phyloP scores from a whole-genome alignment of 1,139 yeast genomes.

The Hemisphaericaspora xylofermentans region DNA sequence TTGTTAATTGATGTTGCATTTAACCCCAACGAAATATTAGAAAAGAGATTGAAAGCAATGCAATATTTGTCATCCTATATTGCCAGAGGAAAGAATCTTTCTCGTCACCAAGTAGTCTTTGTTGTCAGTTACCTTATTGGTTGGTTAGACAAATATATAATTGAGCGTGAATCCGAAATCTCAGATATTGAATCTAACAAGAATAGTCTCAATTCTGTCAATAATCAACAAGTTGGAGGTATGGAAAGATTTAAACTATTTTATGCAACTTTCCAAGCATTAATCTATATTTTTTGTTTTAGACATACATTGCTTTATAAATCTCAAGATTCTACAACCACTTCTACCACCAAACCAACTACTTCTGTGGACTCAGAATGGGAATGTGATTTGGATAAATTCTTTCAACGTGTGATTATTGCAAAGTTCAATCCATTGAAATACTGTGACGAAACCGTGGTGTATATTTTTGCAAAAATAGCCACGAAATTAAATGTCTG shows the following conservation, averaged over 20 bases:
- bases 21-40: slow-evolving; percentile 61
- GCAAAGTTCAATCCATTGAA: slow-evolving; percentile 92
- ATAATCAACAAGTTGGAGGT: slow-evolving; percentile 42
- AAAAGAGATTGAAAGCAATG: slow-evolving; percentile 80
- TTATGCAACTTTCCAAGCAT: slow-evolving; percentile 90
- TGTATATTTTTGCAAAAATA: slow-evolving; percentile 87
- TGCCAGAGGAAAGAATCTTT: slow-evolving; percentile 78
- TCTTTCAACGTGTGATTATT: slow-evolving; percentile 81
- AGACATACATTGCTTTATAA: slow-evolving; percentile 63
- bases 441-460: slow-evolving; percentile 92
- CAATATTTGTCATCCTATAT: slow-evolving; percentile 90
- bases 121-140: slow-evolving; percentile 76
- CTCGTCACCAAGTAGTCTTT: slow-evolving; percentile 71
- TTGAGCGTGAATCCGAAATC: slow-evolving; percentile 81
- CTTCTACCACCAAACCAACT: slow-evolving; percentile 11
- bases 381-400: slow-evolving; percentile 82
- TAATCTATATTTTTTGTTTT: slow-evolving; percentile 89
- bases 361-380: slow-evolving; percentile 44
- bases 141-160: slow-evolving; percentile 80
- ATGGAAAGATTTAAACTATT: slow-evolving; percentile 83
- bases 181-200: slow-evolving; percentile 39
- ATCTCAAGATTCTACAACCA: slow-evolving; percentile 11
- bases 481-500: slow-evolving; percentile 89
- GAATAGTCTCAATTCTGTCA: slow-evolving; percentile 9
- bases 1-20: slow-evolving; percentile 82